phyloP scores from a whole-genome alignment of 2,329 filamentous ascomycete genomes.

The Talaromyces sp. region DNA sequence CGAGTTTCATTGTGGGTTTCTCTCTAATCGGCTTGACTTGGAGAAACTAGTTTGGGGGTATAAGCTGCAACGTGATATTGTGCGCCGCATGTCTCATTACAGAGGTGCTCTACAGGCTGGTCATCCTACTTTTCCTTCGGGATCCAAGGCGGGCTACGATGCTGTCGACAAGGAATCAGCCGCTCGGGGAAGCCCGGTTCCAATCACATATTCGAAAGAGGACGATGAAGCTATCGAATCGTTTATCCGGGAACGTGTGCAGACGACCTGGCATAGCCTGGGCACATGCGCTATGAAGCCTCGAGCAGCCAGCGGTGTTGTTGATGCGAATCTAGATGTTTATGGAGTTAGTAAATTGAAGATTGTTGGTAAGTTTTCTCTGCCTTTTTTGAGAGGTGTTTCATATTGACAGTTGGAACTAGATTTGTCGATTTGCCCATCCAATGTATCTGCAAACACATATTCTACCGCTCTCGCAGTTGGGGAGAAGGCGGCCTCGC shows the following conservation, averaged over 20 bases:
- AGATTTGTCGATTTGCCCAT: constrained; percentile 24
- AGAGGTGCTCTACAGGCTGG: constrained; percentile 33
- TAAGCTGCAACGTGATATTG: constrained; percentile 60
- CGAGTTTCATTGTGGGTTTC: constrained; percentile 56
- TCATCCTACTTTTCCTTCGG: constrained; percentile 34
- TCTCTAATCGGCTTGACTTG: constrained; percentile 51
- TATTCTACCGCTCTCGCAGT: constrained; percentile 43
- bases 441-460: constrained; percentile 41
- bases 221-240: constrained; percentile 47
- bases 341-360: constrained; percentile 7
- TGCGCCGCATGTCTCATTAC: constrained; percentile 51
- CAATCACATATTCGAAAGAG: constrained; percentile 46
- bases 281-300: constrained; percentile 20
- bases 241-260: constrained; percentile 33
- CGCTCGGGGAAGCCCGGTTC: constrained; percentile 21
- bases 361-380: constrained; percentile 4
- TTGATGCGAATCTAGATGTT: constrained; percentile 14
- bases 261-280: constrained; percentile 42
- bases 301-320: constrained; percentile 10
- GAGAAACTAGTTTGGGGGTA: constrained; percentile 60
- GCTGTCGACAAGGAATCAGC: constrained; percentile 17
- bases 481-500: constrained; percentile 38
- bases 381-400: not conserved
- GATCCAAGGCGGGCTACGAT: constrained; percentile 41
- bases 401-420: not conserved